Conservation (phyloP, 805 yeast species). For the Candida railenensis region DNA sequence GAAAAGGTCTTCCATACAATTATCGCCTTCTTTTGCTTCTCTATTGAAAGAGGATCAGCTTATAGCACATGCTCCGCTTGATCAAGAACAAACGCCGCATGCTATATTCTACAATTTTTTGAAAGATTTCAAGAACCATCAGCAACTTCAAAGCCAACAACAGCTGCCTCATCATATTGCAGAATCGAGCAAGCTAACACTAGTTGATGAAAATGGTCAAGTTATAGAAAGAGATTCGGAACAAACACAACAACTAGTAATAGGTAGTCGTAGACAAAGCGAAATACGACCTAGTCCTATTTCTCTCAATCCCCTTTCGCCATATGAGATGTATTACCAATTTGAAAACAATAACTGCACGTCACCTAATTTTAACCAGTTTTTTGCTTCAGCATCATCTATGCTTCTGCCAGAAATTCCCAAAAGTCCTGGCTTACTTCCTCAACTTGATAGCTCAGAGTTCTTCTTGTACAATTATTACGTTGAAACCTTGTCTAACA, state of each 20-base stretch:
- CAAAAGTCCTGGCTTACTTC: constrained; percentile 16
- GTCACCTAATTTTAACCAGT: constrained; percentile 9
- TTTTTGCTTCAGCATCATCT: constrained; percentile 22
- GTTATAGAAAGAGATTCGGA: constrained; percentile 4
- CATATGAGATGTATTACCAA: not conserved
- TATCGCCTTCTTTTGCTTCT: not conserved
- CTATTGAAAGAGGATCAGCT: not conserved
- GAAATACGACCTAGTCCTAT: not conserved
- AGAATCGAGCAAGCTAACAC: not conserved
- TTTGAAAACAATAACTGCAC: not conserved
- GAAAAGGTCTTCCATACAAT: not conserved
- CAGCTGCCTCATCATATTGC: not conserved
- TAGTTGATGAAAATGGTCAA: constrained; percentile 1
- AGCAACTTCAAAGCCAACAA: constrained; percentile 5
- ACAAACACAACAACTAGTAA: not conserved
- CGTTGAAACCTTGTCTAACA: constrained; percentile 41
- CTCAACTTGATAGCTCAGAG: constrained; percentile 33
- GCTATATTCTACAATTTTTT: constrained; percentile 24
- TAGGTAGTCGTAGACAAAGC: not conserved
- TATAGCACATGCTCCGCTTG: not conserved
- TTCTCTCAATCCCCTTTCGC: not conserved
- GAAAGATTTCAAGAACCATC: constrained; percentile 19
- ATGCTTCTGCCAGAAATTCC: constrained; percentile 1
- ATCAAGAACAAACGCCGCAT: constrained; percentile 12
- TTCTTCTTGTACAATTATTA: constrained; percentile 47